These are phyloP conservation scores for Dioscorea zingiberensis DNA, from an alignment of 106 monocot species.

Conservation along the genomic window DNA sequence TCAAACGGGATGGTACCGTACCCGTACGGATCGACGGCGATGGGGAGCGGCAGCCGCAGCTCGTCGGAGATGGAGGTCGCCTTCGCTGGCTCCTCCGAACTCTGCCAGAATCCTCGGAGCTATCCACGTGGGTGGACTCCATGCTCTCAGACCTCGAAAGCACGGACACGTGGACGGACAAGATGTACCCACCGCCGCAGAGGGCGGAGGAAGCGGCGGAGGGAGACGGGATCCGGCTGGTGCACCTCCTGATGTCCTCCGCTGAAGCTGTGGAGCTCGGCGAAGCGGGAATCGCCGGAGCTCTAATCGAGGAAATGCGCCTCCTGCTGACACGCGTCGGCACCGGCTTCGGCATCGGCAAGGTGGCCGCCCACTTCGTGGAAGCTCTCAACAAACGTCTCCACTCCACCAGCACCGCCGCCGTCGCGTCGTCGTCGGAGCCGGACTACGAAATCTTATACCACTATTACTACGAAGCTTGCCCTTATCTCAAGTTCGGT, in stretches of 20 bases:
- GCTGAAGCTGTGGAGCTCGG: constrained; percentile 37
- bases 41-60: too few species aligned
- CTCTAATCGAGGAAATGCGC: constrained; percentile 25
- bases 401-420: not conserved
- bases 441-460: constrained; percentile 34
- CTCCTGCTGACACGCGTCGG: constrained; percentile 20
- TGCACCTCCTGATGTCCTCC: constrained; percentile 49
- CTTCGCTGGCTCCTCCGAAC: too few species aligned
- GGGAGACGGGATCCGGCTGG: constrained; percentile 37
- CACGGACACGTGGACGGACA: not conserved
- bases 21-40: not conserved
- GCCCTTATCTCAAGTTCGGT: constrained; percentile 68
- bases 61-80: too few species aligned
- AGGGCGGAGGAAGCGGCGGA: constrained; percentile 18
- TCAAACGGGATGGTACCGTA: constrained; percentile 4
- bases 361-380: constrained; percentile 47
- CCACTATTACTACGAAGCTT: constrained; percentile 51
- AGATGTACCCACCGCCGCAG: not conserved
- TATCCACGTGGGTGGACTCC: constrained; percentile 25
- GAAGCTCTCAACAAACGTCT: constrained; percentile 42
- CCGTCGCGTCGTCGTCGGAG: not conserved
- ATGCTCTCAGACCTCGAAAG: constrained; percentile 15
- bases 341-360: constrained; percentile 37
- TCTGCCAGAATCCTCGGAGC: constrained; percentile 15
- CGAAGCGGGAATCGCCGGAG: constrained; percentile 10